Evolutionary conservation across 495 filamentous ascomycete species (phyloP).

Genomic region (Aspergillus carlsbadensis): DNA sequence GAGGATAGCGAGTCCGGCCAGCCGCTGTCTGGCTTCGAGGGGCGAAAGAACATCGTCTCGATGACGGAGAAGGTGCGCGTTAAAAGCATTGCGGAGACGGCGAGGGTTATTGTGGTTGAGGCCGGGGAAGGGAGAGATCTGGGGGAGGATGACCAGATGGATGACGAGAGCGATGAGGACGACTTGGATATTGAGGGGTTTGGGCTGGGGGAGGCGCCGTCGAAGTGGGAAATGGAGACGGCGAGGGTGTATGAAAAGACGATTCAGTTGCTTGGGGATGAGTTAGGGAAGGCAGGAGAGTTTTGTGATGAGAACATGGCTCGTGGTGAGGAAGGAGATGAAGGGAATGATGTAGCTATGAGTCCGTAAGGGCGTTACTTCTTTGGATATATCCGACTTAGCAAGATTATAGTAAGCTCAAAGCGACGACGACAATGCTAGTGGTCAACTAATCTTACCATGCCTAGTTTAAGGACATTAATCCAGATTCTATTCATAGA

Average conservation of each 20-base stretch:
- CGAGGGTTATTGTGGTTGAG: constrained; percentile 64
- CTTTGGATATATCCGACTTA: background rate
- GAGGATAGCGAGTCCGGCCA: constrained; percentile 63
- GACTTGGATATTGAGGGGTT: constrained; percentile 25
- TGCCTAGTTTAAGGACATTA: no score
- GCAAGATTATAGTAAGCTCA: no score
- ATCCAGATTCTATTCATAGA: no score
- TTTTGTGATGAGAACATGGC: constrained; percentile 23
- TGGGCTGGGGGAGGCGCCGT: constrained; percentile 23
- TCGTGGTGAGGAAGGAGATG: constrained; percentile 3
- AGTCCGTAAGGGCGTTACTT: background rate
- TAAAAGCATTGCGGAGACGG: constrained; percentile 70
- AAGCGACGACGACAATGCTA: no score
- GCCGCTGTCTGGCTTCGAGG: constrained; percentile 63
- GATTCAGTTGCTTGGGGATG: constrained; percentile 66
- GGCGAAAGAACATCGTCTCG: constrained; percentile 44
- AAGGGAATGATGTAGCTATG: background rate
- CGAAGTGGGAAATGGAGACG: constrained; percentile 62
- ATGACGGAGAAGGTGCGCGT: constrained; percentile 80
- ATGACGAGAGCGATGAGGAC: constrained; percentile 32
- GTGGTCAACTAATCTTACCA: no score
- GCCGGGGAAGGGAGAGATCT: constrained; percentile 27
- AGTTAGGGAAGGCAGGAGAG: constrained; percentile 41
- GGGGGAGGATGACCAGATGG: constrained; percentile 34
- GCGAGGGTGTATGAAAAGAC: constrained; percentile 77